Evolutionary conservation across 2,329 filamentous ascomycete species (phyloP), one percentile per base, ranked within the genome.

Genomic region (Fusarium armeniacum): DNA sequence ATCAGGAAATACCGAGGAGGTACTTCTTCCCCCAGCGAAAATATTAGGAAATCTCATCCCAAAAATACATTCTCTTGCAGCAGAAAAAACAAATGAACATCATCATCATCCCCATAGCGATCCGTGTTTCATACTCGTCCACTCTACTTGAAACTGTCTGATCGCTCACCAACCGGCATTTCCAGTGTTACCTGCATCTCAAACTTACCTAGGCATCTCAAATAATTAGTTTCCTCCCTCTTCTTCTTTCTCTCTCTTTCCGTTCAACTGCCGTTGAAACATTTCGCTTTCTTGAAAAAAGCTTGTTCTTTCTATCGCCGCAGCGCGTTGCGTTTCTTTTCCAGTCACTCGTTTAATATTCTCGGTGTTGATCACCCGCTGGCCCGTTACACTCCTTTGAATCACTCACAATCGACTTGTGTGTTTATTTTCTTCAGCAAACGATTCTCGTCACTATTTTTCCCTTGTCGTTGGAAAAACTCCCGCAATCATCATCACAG

Each of bases 101-200:
- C 20, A 20, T 20, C 20, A 20, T 20, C 20, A 50, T 53, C 35
- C 24, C 49, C 52, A 36, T 56, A 22, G 45, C 54, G 58, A 68
- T 60, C 63, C 41, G 50, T 55, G 55, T 62, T 49, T 69, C 53
- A 58, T 58, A 33, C 58, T 61, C 57, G 30, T 66, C 35, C 47
- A 68, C 60, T 74, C 62, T 56, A 74, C 65, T 61, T 74, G 72
- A 74, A 74, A 74, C 72, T 54, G 62, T 55, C 54, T 68, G 66
- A 70, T 69, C 54, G 52, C 36, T 40, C 35, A 26, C 30, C 32
- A 36, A 24, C 16, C 33, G 8, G 24, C 49, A 40, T 40, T 40
- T 16, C 49, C 35, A 40, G 24, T 30, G 49, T 11, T 24, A 51
- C 49, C 49, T 36, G 11, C n/a, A 36, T 50, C 32, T 50, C 47